Conservation (phyloP, 768 basidiomycete species). For the Boletus subparvulus region DNA sequence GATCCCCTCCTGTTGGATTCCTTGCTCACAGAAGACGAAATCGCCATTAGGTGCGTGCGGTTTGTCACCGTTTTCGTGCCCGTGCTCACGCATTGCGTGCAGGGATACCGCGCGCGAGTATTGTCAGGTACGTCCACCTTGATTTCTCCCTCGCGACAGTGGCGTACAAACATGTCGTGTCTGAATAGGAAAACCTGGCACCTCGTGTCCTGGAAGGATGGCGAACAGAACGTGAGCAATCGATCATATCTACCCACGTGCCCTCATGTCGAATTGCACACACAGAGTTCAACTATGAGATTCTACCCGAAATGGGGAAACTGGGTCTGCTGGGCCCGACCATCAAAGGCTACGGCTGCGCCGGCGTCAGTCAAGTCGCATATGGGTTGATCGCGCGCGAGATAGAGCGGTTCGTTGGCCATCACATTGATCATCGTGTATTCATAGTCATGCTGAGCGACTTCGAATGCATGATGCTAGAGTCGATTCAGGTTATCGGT, state of each 20-base stretch:
- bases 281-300: conserved; percentile 71
- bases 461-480: conserved; percentile 37
- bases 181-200: conserved; percentile 68
- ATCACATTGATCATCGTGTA: neutral
- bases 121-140: conserved; percentile 58
- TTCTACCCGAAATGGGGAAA: conserved; percentile 89
- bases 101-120: conserved; percentile 81
- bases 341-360: conserved; percentile 91
- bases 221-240: conserved; percentile 73
- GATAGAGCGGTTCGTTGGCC: conserved; percentile 69
- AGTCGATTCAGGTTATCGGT: conserved; percentile 95
- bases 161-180: neutral
- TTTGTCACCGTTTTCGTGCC: neutral
- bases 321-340: conserved; percentile 91
- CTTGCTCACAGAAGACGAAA: conserved; percentile 85
- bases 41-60: conserved; percentile 69
- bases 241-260: neutral
- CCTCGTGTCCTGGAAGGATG: conserved; percentile 90
- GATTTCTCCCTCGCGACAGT: neutral
- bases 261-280: neutral
- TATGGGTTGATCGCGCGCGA: conserved; percentile 94
- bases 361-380: conserved; percentile 86
- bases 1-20: conserved; percentile 82
- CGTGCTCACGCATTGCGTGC: conserved; percentile 2
- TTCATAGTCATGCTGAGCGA: neutral